phyloP scores from a whole-genome alignment of 2,329 filamentous ascomycete species.

The Aulographum hederae region DNA sequence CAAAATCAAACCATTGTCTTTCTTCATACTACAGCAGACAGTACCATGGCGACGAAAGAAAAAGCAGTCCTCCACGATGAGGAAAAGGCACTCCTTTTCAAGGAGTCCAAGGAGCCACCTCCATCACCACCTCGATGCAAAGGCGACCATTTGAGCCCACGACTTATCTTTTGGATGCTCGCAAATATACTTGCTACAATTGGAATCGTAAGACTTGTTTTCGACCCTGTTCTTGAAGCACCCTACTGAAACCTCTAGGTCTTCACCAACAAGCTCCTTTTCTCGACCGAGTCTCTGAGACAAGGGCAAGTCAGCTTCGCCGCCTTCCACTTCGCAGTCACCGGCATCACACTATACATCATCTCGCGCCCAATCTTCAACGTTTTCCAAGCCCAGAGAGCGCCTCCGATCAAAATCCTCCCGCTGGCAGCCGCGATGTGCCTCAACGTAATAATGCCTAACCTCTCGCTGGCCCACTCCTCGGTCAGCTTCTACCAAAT shows the following conservation, averaged over 20 bases:
- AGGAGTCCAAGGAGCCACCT: too few relatives aligned
- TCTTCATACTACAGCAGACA: too few relatives aligned
- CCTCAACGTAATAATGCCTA: slow-evolving; percentile 50
- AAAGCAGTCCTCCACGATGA: too few relatives aligned
- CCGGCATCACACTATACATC: slow-evolving; percentile 42
- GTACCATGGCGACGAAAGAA: too few relatives aligned
- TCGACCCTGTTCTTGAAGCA: not conserved
- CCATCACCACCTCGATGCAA: too few relatives aligned
- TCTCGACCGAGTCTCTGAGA: slow-evolving; percentile 42
- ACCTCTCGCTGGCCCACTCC: slow-evolving; percentile 48
- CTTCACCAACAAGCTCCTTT: slow-evolving; percentile 54
- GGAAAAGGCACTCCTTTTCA: too few relatives aligned
- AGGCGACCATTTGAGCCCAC: too few relatives aligned
- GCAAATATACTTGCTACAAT: not conserved
- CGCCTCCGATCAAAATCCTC: slow-evolving; percentile 36
- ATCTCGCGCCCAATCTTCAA: slow-evolving; percentile 39
- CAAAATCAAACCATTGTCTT: too few relatives aligned
- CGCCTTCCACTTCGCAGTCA: slow-evolving; percentile 50
- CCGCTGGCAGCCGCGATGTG: slow-evolving; percentile 50
- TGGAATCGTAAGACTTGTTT: not conserved
- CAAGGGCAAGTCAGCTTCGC: slow-evolving; percentile 48
- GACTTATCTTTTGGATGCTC: too few relatives aligned
- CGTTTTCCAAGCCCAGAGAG: slow-evolving; percentile 40
- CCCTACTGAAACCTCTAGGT: slow-evolving; percentile 24
- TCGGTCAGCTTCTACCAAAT: slow-evolving; percentile 55